These are phyloP conservation scores for Aotearoamyces nothofagi DNA, from an alignment of 2,329 filamentous ascomycete species.

Conservation along the genomic window DNA sequence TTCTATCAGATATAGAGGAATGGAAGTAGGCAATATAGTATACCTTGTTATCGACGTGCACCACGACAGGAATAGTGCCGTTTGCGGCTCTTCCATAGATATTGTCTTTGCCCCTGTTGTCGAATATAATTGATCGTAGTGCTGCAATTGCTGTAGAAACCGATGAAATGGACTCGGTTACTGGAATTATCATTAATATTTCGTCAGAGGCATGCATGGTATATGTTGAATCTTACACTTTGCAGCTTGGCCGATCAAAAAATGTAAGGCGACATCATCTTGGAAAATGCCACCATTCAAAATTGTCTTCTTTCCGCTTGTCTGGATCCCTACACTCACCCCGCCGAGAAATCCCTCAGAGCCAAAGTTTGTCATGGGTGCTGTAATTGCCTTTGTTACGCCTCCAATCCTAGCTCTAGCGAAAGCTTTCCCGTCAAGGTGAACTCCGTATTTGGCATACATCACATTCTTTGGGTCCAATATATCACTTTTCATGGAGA, in stretches of 20 bases:
- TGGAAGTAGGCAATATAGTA: no score
- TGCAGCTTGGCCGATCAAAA: constrained; percentile 21
- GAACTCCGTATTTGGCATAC: constrained; percentile 26
- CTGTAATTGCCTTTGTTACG: constrained; percentile 26
- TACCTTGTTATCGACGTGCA: constrained; percentile 25
- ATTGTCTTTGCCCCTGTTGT: constrained; percentile 21
- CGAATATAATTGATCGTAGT: constrained; percentile 22
- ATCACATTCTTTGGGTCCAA: constrained; percentile 18
- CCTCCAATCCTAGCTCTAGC: constrained; percentile 26
- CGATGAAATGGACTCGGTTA: constrained; percentile 13
- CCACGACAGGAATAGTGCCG: constrained; percentile 23
- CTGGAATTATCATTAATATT: constrained; percentile 6
- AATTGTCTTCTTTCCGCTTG: constrained; percentile 21
- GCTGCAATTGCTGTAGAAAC: constrained; percentile 17
- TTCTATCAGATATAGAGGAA: no score
- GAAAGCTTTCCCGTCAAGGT: constrained; percentile 25
- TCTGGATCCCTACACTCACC: constrained; percentile 27
- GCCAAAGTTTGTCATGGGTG: no score
- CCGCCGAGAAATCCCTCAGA: constrained; percentile 21
- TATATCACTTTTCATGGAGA: constrained; percentile 14
- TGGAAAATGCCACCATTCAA: constrained; percentile 26
- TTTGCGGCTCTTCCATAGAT: constrained; percentile 23
- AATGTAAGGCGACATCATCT: constrained; percentile 27
- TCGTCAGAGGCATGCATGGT: constrained; percentile 6
- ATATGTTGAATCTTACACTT: constrained; percentile 16